Evolutionary conservation across 805 yeast genomes (phyloP), one percentile per base, ranked within the genome.

Genomic region (Ogataea henricii): DNA sequence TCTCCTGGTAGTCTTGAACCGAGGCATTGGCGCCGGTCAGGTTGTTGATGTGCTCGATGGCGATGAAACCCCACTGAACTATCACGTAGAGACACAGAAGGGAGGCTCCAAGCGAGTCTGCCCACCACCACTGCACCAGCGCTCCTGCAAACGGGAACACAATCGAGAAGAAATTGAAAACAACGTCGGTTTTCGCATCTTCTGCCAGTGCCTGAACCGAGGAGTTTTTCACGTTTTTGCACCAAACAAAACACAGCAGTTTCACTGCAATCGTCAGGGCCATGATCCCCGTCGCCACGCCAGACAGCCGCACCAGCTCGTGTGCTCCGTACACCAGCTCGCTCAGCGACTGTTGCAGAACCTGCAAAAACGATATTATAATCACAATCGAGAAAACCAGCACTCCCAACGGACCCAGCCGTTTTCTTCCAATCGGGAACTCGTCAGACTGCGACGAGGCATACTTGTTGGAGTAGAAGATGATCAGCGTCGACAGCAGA

Each of bases 171-270:
- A 75, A 58, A 67, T 87, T 87, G 72, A 87, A 87, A 3, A 86
- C 76, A 26, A 87, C 78, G 64, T 87, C 95, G 0, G 91, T 87
- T 65, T 76, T 72, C 0, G 94, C 94, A 66, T 87, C 95, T 64
- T 86, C 92, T 1, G 91, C 88, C 46, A 87, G 69, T 0, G 95
- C 95, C 59, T 82, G 85, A 2, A 87, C 84, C 0, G 90, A 81
- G 14, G 85, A 77, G 13, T 89, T 83, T 14, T 74, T 67, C 51
- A 85, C 76, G 12, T 71, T 66, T 33, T 76, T 68, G 60, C 92
- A 87, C 80, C 87, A 79, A 10, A 77, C 23, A 74, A 79, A 87
- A 56, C 89, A 82, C 1, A 71, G 73, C 5, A 82, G 55, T 59
- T 87, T 87, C 23, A 78, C 71, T 3, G 77, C 57, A 16, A 87